Evolutionary conservation across 1,284 basidiomycete species (phyloP).

Genomic region (Leccinum huronense): DNA sequence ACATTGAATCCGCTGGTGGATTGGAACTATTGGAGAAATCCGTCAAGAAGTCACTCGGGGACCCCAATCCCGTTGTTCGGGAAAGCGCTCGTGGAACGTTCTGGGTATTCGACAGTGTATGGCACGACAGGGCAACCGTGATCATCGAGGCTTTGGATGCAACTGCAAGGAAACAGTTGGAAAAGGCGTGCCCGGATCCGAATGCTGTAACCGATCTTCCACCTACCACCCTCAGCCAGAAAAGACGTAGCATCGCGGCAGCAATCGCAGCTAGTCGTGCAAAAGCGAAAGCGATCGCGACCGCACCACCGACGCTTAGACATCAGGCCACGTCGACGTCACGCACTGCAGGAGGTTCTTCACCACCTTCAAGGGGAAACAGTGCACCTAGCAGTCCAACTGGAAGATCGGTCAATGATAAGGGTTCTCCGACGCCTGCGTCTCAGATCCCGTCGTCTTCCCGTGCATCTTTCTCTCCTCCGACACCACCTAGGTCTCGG

Average conservation of each 20-base stretch:
- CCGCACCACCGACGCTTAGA: conserved; percentile 68
- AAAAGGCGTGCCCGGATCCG: conserved; percentile 74
- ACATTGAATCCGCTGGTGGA: conserved; percentile 66
- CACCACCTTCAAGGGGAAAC: conserved; percentile 46
- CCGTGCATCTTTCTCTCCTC: conserved; percentile 41
- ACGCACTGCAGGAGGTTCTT: conserved; percentile 44
- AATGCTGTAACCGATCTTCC: conserved; percentile 40
- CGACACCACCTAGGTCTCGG: conserved; percentile 47
- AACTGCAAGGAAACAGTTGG: conserved; percentile 76
- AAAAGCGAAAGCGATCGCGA: conserved; percentile 80
- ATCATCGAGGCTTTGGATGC: conserved; percentile 74
- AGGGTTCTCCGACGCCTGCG: conserved; percentile 42
- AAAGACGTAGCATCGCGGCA: conserved; percentile 77
- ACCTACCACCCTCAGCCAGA: conserved; percentile 52
- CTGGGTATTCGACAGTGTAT: conserved; percentile 79
- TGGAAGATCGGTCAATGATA: conserved; percentile 28
- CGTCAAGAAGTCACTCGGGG: conserved; percentile 70
- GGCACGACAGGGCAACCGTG: conserved; percentile 63
- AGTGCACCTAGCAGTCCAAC: conserved; percentile 41
- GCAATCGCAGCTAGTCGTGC: conserved; percentile 81
- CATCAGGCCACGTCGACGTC: conserved; percentile 74
- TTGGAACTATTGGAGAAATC: conserved; percentile 71
- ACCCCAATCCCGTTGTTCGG: conserved; percentile 79
- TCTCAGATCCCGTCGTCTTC: conserved; percentile 42
- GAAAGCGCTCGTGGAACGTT: conserved; percentile 74